Evolutionary conservation across 345 rosid genomes (phyloP).

Genomic region (Mangifera indica): DNA sequence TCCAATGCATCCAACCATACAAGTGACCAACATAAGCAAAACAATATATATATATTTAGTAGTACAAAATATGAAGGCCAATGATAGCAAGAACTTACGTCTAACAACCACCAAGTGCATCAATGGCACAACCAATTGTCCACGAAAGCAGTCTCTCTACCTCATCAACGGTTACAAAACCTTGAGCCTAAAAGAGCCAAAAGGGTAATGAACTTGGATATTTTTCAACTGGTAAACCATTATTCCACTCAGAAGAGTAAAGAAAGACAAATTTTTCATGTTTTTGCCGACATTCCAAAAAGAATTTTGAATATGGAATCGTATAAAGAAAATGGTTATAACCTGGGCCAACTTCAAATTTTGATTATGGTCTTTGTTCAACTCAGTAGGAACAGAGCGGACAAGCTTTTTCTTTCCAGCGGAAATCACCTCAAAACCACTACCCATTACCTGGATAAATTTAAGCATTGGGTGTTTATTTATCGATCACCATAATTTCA

Average conservation of each 20-base stretch:
- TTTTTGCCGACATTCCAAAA: not conserved
- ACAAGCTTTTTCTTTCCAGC: constrained; percentile 84
- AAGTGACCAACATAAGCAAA: no score
- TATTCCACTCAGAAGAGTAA: not conserved
- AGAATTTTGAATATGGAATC: not conserved
- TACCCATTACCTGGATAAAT: constrained; percentile 62
- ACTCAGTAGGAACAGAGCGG: constrained; percentile 89
- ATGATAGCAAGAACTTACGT: constrained; percentile 36
- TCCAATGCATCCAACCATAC: constrained; percentile 5
- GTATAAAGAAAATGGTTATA: not conserved
- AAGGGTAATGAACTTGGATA: constrained; percentile 3
- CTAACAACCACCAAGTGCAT: constrained; percentile 72
- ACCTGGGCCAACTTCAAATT: constrained; percentile 91
- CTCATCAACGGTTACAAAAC: constrained; percentile 84
- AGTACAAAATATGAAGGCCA: not conserved
- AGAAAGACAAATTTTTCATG: not conserved
- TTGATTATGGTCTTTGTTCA: constrained; percentile 92
- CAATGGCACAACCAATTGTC: constrained; percentile 81
- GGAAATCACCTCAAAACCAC: constrained; percentile 88
- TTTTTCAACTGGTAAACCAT: constrained; percentile 6
- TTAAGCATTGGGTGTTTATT: no score
- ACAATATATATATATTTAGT: not conserved
- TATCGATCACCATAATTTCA: no score
- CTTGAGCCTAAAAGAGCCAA: constrained; percentile 55
- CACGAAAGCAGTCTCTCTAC: constrained; percentile 72